Base-by-base conservation (phyloP, 768 basidiomycete species). In the Pleurotus djamor region DNA sequence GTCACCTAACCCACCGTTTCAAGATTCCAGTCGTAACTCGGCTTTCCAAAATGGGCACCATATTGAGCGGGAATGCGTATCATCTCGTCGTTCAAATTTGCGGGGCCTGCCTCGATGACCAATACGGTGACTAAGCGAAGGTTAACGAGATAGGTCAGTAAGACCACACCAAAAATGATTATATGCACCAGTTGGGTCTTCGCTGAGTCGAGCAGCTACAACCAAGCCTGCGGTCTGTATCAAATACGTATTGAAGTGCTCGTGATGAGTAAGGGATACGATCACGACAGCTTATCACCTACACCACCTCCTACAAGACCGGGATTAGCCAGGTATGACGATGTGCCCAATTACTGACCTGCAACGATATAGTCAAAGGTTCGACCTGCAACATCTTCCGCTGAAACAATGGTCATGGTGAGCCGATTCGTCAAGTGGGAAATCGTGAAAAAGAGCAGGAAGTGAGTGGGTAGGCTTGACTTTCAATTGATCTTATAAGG, bases 1-100 rank as follows among this genome's bases (percentile, higher is more conserved):
- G 2, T 28, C 21, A 28, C 1, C 21, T 28, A 28, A 28, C 21
- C 41, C 60, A 41, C 38, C n/a, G 38, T 41, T 41, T 41, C 38
- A 41, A 41, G 38, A n/a, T 41, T 43, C 67, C 67, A 68, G 48
- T 67, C 66, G 41, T 68, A 68, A 17, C 63, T 44, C 1, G 64
- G 54, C 1, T 67, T 64, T 1, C 61, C 62, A 45, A 66, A 66
- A 17, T 60, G 62, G 17, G 34, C 58, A 5, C 58, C 64, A 41
- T 57, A 59, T 21, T 59, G 48, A 4, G 55, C 60, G 8, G 64
- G 59, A 14, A 48, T 54, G 44, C 60, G 36, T 12, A 65, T 60
- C 6, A 60, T 35, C 14, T 37, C 37, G 41, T 65, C 64, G 43
- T 64, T 51, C 16, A 61, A 17, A 44, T 63, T 55, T 12, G 59